A percentile compares a stretch with the other conserved stretches of the same genome.
Conservation (phyloP, 768 basidiomycete species). For the Suillus fuscotomentosus region DNA sequence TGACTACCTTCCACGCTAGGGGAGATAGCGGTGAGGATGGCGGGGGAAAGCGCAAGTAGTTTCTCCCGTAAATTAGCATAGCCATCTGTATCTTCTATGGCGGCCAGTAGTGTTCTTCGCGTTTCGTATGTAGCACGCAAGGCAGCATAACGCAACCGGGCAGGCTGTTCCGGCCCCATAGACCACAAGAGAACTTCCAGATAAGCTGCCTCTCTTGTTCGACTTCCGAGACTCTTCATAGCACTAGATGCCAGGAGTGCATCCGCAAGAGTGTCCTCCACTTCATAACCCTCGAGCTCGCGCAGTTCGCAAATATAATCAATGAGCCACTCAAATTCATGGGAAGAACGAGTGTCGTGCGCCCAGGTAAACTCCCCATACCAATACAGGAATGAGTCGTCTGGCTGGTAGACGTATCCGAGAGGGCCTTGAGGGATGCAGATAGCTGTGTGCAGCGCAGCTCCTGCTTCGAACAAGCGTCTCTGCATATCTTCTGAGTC, state of each 20-base stretch:
- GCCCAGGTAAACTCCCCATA: conserved; percentile 3
- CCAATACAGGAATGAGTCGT: conserved; percentile 4
- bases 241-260: conserved; percentile 9
- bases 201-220: background rate
- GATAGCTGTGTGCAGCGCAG: background rate
- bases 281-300: conserved; percentile 1
- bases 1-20: background rate
- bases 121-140: conserved; percentile 1
- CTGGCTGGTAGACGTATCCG: background rate
- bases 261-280: conserved; percentile 8
- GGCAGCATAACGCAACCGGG: conserved; percentile 8
- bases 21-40: conserved; percentile 3
- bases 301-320: conserved; percentile 7
- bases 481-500: background rate
- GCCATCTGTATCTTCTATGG: background rate
- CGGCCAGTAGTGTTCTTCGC: background rate
- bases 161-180: conserved; percentile 8
- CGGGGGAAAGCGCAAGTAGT: conserved; percentile 2
- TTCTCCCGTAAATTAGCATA: background rate
- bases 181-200: conserved; percentile 7
- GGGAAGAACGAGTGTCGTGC: background rate
- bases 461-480: conserved; percentile 1
- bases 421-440: conserved; percentile 1
- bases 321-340: conserved; percentile 8
- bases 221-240: background rate